phyloP scores from a whole-genome alignment of 805 yeast genomes.

The Starmerella geochares region DNA sequence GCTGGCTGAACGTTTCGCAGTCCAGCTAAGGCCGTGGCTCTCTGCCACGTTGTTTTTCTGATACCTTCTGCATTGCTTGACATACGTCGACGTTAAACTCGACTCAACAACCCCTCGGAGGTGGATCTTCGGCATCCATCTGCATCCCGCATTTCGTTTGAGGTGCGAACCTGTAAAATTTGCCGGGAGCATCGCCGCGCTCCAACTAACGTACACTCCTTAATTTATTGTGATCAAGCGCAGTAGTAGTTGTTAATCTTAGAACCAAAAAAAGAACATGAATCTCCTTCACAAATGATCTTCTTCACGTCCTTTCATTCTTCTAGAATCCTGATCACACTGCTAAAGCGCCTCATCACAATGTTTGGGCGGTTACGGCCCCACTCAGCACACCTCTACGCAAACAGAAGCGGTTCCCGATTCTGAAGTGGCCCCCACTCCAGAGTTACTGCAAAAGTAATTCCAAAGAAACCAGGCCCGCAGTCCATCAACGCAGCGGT shows the following conservation, averaged over 20 bases:
- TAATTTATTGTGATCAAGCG: conserved; percentile 9
- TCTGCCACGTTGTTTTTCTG: background rate
- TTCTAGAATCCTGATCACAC: background rate
- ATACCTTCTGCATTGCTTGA: conserved; percentile 5
- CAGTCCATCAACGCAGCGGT: no score
- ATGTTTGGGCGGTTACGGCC: no score
- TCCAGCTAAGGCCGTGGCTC: background rate
- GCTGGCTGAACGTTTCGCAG: conserved; percentile 1
- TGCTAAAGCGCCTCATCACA: no score
- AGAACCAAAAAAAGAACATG: background rate
- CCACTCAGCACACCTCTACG: no score
- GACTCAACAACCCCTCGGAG: background rate
- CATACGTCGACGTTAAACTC: background rate
- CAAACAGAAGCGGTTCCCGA: no score
- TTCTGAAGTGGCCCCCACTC: no score
- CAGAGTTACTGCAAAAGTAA: no score
- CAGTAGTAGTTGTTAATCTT: conserved; percentile 1
- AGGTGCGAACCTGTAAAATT: conserved; percentile 6
- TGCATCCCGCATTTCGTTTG: background rate
- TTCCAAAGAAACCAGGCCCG: no score
- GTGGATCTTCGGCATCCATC: background rate
- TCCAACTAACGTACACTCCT: conserved; percentile 6
- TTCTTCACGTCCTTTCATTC: no score
- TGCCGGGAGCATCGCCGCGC: conserved; percentile 7
- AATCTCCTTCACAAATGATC: no score